phyloP scores from a whole-genome alignment of 148 eudicot genomes.

The Euryodendron excelsum region DNA sequence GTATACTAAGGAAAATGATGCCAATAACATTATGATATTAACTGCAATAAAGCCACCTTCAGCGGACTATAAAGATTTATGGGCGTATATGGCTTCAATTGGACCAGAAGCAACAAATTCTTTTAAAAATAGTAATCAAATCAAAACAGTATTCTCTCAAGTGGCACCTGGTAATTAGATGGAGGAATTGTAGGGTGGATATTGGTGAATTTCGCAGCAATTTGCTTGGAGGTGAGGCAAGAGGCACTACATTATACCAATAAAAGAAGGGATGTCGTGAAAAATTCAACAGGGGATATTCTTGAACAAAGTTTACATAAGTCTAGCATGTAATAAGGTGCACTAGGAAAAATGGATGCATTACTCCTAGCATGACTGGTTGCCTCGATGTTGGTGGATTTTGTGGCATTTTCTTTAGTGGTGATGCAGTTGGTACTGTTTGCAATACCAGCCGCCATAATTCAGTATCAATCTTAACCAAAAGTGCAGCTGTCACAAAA shows the following conservation, averaged over 20 bases:
- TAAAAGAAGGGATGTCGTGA: neutral
- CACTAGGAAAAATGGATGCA: slow-evolving; percentile 30
- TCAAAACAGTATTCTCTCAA: neutral
- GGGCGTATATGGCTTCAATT: neutral
- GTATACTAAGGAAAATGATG: neutral
- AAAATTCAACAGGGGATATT: neutral
- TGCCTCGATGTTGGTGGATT: slow-evolving; percentile 18
- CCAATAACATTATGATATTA: neutral
- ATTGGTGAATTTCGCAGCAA: slow-evolving; percentile 23
- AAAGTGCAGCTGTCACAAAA: neutral
- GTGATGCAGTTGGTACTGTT: slow-evolving; percentile 13
- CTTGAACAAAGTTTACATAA: neutral
- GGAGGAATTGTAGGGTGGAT: slow-evolving; percentile 23
- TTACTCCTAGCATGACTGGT: slow-evolving; percentile 15
- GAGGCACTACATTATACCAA: slow-evolving; percentile 16
- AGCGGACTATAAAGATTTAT: neutral
- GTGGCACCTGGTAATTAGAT: slow-evolving; percentile 31
- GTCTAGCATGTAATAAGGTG: neutral
- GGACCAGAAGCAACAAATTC: neutral
- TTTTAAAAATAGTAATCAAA: neutral
- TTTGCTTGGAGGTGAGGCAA: slow-evolving; percentile 28
- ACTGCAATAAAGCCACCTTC: neutral
- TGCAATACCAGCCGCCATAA: neutral
- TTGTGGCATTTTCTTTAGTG: slow-evolving; percentile 22
- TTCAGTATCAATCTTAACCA: neutral